Conservation (phyloP, 306 rosid species). For the Quercus aquifolioides region DNA sequence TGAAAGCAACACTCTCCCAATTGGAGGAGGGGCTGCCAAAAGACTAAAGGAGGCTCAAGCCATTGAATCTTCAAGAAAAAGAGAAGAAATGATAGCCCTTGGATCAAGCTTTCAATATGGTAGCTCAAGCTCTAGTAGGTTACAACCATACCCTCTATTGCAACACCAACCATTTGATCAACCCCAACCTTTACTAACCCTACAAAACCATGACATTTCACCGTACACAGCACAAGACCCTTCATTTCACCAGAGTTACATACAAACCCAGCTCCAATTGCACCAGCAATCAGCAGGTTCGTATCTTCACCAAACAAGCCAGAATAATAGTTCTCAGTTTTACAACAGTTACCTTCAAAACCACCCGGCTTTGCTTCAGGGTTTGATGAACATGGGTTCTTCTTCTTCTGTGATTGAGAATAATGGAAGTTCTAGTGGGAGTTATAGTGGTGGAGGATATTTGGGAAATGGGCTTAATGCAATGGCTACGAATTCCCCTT, state of each 20-base stretch:
- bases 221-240: constrained; percentile 49
- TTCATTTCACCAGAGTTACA: constrained; percentile 54
- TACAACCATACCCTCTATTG: constrained; percentile 56
- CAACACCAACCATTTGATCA: constrained; percentile 43
- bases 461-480: constrained; percentile 37
- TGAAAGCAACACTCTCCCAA: constrained; percentile 88
- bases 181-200: constrained; percentile 56
- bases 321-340: constrained; percentile 26
- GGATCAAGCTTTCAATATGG: constrained; percentile 62
- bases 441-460: constrained; percentile 34
- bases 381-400: constrained; percentile 56
- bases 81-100: constrained; percentile 75
- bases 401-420: constrained; percentile 50
- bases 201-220: constrained; percentile 68
- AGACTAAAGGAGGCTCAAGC: constrained; percentile 93
- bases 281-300: constrained; percentile 43
- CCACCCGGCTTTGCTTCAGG: constrained; percentile 80
- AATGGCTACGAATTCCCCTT: constrained; percentile 37
- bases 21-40: constrained; percentile 95
- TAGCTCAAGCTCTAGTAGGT: constrained; percentile 31
- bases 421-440: constrained; percentile 31
- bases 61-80: constrained; percentile 74
- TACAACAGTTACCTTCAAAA: constrained; percentile 57
- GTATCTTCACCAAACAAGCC: constrained; percentile 15
- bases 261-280: constrained; percentile 82